Evolutionary conservation across 441 rosid genomes (phyloP).

Genomic region (Dalechampia spathulata): DNA sequence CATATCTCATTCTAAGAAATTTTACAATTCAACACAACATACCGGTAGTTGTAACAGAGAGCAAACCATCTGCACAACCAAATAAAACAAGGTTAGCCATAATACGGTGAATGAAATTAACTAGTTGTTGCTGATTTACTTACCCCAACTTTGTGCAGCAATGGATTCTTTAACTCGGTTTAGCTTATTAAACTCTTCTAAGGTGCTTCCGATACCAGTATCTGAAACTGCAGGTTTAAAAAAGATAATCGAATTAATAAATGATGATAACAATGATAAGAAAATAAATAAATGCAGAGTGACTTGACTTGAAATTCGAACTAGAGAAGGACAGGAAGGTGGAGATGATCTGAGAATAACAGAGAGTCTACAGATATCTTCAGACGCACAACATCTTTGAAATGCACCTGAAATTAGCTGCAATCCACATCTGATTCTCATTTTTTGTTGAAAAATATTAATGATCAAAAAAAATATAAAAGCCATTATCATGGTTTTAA

Average conservation of each 20-base stretch:
- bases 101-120: too few species aligned
- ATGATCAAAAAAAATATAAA: too few species aligned
- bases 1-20: neutral
- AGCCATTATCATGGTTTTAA: neutral
- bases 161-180: constrained; percentile 23
- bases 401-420: constrained; percentile 65
- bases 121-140: constrained; percentile 9
- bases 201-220: constrained; percentile 57
- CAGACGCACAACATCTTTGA: constrained; percentile 66
- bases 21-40: constrained; percentile 14
- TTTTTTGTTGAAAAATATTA: too few species aligned
- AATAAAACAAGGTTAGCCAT: neutral
- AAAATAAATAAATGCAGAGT: neutral
- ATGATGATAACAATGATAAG: neutral
- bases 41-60: constrained; percentile 74
- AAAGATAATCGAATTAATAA: neutral
- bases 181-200: constrained; percentile 57
- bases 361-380: constrained; percentile 60
- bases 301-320: constrained; percentile 47
- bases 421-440: too few species aligned
- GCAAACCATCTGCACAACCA: constrained; percentile 69
- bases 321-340: constrained; percentile 21
- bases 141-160: constrained; percentile 59
- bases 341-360: constrained; percentile 34
- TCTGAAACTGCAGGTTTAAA: constrained; percentile 44